Conservation (phyloP, 2,329 filamentous ascomycete species). For the Orbilia quercus region DNA sequence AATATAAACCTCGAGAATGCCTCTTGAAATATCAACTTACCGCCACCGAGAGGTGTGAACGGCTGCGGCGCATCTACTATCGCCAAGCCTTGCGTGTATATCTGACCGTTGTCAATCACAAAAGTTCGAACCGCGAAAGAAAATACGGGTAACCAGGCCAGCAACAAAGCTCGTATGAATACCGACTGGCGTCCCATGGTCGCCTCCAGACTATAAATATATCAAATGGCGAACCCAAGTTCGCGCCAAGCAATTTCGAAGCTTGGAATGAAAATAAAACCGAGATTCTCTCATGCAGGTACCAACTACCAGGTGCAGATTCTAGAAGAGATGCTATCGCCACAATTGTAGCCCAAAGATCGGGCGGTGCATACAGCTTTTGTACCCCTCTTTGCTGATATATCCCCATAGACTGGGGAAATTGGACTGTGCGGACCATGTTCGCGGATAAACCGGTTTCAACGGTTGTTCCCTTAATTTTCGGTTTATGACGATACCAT, state of each 20-base stretch:
- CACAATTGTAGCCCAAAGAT: constrained; percentile 4
- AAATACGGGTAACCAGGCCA: constrained; percentile 60
- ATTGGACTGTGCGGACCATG: constrained; percentile 45
- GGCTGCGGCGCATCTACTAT: constrained; percentile 75
- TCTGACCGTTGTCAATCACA: constrained; percentile 72
- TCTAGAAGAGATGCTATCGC: constrained; percentile 7
- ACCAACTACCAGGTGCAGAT: background rate
- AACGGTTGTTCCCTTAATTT: constrained; percentile 26
- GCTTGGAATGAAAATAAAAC: background rate
- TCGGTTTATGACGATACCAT: constrained; percentile 31
- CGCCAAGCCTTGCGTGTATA: constrained; percentile 76
- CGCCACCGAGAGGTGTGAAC: constrained; percentile 72
- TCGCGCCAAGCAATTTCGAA: no score
- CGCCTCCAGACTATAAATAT: background rate
- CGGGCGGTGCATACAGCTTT: constrained; percentile 17
- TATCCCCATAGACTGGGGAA: no score
- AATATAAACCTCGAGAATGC: no score
- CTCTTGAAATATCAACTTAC: constrained; percentile 63
- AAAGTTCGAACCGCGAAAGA: constrained; percentile 65
- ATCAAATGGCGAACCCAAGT: no score
- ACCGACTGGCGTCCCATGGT: background rate
- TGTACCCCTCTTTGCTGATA: constrained; percentile 13
- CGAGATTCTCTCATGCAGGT: background rate
- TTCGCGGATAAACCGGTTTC: constrained; percentile 54
- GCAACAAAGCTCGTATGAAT: background rate